Evolutionary conservation across 2,329 filamentous ascomycete species (phyloP).

Genomic region (Corynespora cassiicola): DNA sequence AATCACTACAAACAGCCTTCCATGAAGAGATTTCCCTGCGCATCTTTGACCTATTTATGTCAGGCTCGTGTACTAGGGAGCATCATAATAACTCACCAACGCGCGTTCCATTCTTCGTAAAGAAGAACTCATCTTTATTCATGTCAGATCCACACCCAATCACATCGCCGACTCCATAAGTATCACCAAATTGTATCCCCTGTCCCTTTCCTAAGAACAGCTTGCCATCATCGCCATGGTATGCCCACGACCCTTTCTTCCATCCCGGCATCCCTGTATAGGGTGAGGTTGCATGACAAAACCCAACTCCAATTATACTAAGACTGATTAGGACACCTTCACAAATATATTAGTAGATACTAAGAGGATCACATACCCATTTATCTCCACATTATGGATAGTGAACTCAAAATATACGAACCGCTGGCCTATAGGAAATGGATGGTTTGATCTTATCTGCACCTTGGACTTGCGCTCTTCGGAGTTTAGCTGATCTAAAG

Average conservation of each 20-base stretch:
- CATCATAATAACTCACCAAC: conserved; percentile 2
- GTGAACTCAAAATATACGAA: conserved; percentile 7
- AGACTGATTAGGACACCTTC: too few species aligned
- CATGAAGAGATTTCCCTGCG: conserved; percentile 3
- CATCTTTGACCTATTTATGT: not conserved
- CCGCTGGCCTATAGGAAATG: conserved; percentile 6
- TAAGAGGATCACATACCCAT: conserved; percentile 5
- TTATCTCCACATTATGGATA: not conserved
- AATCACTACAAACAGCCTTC: conserved; percentile 4
- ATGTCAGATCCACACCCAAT: conserved; percentile 6
- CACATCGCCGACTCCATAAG: conserved; percentile 6
- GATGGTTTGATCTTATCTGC: conserved; percentile 6
- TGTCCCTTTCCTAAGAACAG: not conserved
- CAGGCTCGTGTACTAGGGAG: not conserved
- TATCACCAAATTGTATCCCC: too few species aligned
- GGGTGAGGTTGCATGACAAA: not conserved
- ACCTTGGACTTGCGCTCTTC: not conserved
- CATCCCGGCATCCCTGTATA: conserved; percentile 4
- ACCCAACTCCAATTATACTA: conserved; percentile 1
- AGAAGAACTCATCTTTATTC: conserved; percentile 6
- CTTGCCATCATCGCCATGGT: conserved; percentile 3
- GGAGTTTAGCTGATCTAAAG: not conserved
- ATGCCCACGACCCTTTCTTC: conserved; percentile 4
- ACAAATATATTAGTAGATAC: not conserved
- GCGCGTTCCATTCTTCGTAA: conserved; percentile 7